phyloP scores from a whole-genome alignment of 371 early-diverging fungal genomes.

The Mortierella sp. region DNA sequence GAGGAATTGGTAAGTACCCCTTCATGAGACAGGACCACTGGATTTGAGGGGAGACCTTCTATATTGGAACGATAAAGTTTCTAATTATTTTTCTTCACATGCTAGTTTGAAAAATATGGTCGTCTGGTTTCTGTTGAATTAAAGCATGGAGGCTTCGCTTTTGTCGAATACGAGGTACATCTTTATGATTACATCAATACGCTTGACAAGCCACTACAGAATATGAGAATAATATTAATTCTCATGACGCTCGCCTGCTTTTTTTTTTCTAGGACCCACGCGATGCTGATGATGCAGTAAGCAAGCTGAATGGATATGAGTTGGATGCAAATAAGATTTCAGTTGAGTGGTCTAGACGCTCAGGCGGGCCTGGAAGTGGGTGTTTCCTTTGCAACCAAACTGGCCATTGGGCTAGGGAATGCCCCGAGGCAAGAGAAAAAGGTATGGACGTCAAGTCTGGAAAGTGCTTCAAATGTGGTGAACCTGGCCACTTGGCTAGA shows the following conservation, averaged over 20 bases:
- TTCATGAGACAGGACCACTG: neutral
- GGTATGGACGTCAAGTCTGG: slow-evolving; percentile 68
- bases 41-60: neutral
- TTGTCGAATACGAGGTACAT: slow-evolving; percentile 70
- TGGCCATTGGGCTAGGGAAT: slow-evolving; percentile 69
- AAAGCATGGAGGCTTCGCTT: slow-evolving; percentile 64
- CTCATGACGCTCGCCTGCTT: neutral
- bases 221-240: neutral
- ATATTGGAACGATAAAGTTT: neutral
- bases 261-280: slow-evolving; percentile 55
- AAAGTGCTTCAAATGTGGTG: slow-evolving; percentile 66
- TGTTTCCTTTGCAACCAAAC: slow-evolving; percentile 66
- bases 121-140: slow-evolving; percentile 59
- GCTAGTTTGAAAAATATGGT: slow-evolving; percentile 58
- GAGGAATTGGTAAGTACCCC: slow-evolving; percentile 55
- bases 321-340: slow-evolving; percentile 59
- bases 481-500: slow-evolving; percentile 64
- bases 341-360: slow-evolving; percentile 64
- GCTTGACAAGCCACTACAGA: neutral
- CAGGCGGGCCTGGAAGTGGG: slow-evolving; percentile 62
- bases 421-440: slow-evolving; percentile 65
- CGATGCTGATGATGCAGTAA: slow-evolving; percentile 64
- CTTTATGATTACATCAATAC: neutral
- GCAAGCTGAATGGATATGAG: slow-evolving; percentile 61
- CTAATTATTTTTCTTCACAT: neutral